Percentiles rank a stretch among this genome's conserved stretches.
phyloP scores from a whole-genome alignment of 768 basidiomycete species.

The Daedaleopsis sinensis region DNA sequence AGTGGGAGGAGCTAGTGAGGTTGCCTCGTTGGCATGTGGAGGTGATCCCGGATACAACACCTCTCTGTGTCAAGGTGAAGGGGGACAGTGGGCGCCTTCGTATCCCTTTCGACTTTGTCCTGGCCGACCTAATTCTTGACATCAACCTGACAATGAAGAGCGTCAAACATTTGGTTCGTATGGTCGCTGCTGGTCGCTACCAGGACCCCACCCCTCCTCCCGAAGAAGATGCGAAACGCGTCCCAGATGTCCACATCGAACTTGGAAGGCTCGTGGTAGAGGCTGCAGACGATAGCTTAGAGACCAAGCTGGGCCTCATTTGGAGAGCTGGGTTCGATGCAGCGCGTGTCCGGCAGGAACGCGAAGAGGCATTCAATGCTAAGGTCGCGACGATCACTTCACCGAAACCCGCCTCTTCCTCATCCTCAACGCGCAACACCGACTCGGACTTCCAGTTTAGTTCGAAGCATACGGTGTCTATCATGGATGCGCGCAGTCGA shows the following conservation, averaged over 20 bases:
- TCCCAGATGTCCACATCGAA: conserved; percentile 64
- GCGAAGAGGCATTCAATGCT: conserved; percentile 79
- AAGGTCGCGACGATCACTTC: conserved; percentile 71
- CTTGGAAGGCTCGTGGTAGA: conserved; percentile 72
- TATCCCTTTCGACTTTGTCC: conserved; percentile 77
- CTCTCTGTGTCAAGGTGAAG: conserved; percentile 48
- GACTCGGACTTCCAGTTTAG: conserved; percentile 65
- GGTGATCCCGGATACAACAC: conserved; percentile 38
- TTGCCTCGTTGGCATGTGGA: conserved; percentile 55
- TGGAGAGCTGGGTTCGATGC: conserved; percentile 76
- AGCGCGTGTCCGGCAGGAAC: conserved; percentile 65
- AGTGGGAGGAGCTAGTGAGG: conserved; percentile 78
- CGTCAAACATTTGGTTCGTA: conserved; percentile 64
- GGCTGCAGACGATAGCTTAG: conserved; percentile 83
- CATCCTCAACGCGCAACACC: conserved; percentile 25
- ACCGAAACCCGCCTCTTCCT: conserved; percentile 35
- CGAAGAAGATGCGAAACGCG: conserved; percentile 69
- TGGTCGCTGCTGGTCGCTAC: conserved; percentile 56
- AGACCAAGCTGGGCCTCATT: conserved; percentile 73
- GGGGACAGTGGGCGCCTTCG: conserved; percentile 72
- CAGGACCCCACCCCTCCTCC: conserved; percentile 60
- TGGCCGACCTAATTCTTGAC: conserved; percentile 79
- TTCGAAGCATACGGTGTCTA: conserved; percentile 63
- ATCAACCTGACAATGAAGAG: conserved; percentile 70
- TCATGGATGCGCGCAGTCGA: conserved; percentile 71